Percentiles rank a stretch among this genome's conserved stretches.
Evolutionary conservation across 345 rosid species (phyloP).

Genomic region (Gossypium rotundifolium): DNA sequence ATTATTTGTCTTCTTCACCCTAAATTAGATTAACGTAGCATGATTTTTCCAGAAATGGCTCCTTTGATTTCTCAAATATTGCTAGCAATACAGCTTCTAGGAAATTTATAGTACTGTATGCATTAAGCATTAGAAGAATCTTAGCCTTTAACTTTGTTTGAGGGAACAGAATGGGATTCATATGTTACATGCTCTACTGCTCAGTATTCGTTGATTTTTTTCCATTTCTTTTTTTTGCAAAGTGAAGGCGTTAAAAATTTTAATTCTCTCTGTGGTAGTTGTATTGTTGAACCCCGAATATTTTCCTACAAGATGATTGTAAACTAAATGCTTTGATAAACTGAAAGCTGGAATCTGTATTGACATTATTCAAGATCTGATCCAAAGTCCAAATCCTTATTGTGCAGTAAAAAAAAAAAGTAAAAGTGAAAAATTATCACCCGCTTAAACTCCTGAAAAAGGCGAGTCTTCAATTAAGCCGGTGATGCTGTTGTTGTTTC

Average conservation of each 20-base stretch:
- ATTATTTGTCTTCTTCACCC: neutral
- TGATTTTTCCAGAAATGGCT: neutral
- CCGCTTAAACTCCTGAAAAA: neutral
- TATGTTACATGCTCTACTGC: neutral
- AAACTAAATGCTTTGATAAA: conserved; percentile 4
- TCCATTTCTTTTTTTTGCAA: neutral
- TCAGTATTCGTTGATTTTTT: neutral
- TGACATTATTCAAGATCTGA: neutral
- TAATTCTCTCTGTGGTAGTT: neutral
- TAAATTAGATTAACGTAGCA: neutral
- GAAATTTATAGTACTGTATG: neutral
- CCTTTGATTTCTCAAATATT: neutral
- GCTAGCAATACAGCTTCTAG: neutral
- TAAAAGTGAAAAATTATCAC: neutral
- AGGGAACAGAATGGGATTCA: neutral
- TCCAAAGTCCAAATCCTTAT: too few species aligned
- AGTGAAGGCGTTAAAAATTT: neutral
- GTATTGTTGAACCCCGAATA: neutral
- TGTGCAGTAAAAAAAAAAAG: neutral
- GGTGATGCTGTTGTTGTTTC: neutral
- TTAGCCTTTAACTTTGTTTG: neutral
- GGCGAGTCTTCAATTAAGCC: neutral
- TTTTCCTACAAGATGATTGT: neutral
- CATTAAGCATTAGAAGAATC: neutral
- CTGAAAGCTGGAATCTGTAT: neutral